Evolutionary conservation across 2,329 filamentous ascomycete genomes (phyloP), one percentile per base, ranked within the genome.

Genomic region (Talaromyces sp.): DNA sequence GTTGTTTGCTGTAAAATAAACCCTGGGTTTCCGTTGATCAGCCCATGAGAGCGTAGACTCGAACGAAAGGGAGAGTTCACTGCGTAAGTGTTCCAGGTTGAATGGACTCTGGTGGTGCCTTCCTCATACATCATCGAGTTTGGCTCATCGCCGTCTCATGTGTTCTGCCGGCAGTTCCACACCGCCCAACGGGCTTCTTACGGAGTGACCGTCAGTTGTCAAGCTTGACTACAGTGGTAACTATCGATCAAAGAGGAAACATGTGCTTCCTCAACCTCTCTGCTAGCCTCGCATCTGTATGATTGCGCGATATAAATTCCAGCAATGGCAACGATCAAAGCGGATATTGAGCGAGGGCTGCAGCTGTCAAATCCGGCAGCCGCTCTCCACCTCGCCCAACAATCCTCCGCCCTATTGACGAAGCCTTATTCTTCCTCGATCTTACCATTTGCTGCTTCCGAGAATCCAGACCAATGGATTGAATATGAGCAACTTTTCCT

Each of bases 401-500:
- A 73, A 65, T 74, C 76, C 45, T 69, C 75, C 17, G 53, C 67
- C n/a, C 69, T 79, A 25, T 68, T 78, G 74, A 63, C 46, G 51
- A 57, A 58, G 25, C 25, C 40, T 6, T 52, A 43, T 43, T 45
- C 51, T 11, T 54, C 52, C 17, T 53, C 69, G 76, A n/a, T 77
- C 74, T 28, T 83, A 77, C 72, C 81, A 78, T 51, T 74, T 7
- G 70, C 81, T 54, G 75, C 76, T 40, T 70, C 74, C 31, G 92
- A 97, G 71, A 86, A 86, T 0, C 80, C 89, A 56, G 91, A 96
- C 63, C 81, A 89, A 69, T 97, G 93, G 91, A 83, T 83, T 15
- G 84, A 84, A 43, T 89, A 94, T 73, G 93, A 97, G 76, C 94
- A 96, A 70, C 81, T 97, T 17, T 78, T 97, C 64, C 78, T 94